These are phyloP conservation scores for Alternaria infectoria DNA, from an alignment of 2,329 filamentous ascomycete species.

Conservation along the genomic window DNA sequence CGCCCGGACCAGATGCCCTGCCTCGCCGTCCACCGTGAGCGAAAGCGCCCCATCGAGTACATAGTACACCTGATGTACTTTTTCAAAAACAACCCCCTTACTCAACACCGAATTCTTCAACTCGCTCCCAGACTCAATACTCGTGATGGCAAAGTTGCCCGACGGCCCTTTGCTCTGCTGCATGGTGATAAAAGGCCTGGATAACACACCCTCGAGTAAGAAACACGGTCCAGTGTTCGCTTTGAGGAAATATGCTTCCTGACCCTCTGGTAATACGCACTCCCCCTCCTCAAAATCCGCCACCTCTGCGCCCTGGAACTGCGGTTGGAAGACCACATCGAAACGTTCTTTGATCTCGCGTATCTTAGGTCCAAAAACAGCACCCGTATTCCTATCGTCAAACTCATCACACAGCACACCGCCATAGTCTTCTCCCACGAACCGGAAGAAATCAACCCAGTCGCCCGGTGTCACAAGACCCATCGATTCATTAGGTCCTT, in stretches of 20 bases:
- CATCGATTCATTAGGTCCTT: slow-evolving; percentile 21
- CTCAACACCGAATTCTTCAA: slow-evolving; percentile 12
- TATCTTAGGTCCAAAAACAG: slow-evolving; percentile 21
- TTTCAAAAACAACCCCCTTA: slow-evolving; percentile 16
- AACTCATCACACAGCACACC: slow-evolving; percentile 25
- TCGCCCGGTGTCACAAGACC: slow-evolving; percentile 26
- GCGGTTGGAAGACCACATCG: slow-evolving; percentile 23
- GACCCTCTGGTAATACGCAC: slow-evolving; percentile 8
- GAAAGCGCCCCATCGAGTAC: slow-evolving; percentile 23
- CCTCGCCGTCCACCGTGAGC: slow-evolving; percentile 10
- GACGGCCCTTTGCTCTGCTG: slow-evolving; percentile 14
- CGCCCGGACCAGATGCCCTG: slow-evolving; percentile 17
- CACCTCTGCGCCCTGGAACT: slow-evolving; percentile 18
- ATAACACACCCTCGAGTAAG: slow-evolving; percentile 22
- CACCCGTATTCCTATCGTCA: slow-evolving; percentile 15
- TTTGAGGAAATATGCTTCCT: slow-evolving; percentile 23
- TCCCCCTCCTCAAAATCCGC: slow-evolving; percentile 13
- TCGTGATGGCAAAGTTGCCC: slow-evolving; percentile 26
- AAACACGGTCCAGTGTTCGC: slow-evolving; percentile 25
- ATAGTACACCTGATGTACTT: slow-evolving; percentile 24
- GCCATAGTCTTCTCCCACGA: slow-evolving; percentile 22
- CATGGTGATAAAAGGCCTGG: slow-evolving; percentile 23
- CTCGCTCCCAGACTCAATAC: slow-evolving; percentile 25
- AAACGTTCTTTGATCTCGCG: slow-evolving; percentile 27
- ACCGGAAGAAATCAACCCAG: slow-evolving; percentile 31